phyloP scores from a whole-genome alignment of 1,284 basidiomycete genomes.

The Caloboletus firmus region DNA sequence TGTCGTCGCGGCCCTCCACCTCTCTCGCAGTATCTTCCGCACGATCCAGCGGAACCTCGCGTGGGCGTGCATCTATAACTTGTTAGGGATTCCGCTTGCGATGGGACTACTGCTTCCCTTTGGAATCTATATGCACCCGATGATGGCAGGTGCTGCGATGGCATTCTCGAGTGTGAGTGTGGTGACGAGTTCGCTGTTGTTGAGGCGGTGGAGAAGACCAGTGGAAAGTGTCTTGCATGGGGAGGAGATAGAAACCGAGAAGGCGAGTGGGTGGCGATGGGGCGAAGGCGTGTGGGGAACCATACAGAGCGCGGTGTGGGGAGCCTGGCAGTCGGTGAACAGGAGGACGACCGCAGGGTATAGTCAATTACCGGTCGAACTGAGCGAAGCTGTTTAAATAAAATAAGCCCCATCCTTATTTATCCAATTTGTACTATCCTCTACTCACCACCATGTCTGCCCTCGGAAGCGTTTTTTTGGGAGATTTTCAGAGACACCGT shows the following conservation, averaged over 20 bases:
- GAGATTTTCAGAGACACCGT: conserved; percentile 64
- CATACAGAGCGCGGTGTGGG: conserved; percentile 38
- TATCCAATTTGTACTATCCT: background rate
- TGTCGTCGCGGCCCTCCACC: conserved; percentile 92
- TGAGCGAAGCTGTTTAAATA: conserved; percentile 43
- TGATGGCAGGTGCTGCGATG: conserved; percentile 98
- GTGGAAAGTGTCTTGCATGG: conserved; percentile 66
- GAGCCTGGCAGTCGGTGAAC: conserved; percentile 42
- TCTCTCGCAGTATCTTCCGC: conserved; percentile 85
- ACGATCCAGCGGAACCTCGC: conserved; percentile 89
- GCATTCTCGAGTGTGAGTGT: conserved; percentile 97
- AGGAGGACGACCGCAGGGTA: conserved; percentile 53
- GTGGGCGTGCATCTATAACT: conserved; percentile 94
- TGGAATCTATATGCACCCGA: conserved; percentile 92
- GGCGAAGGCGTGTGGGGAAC: conserved; percentile 42
- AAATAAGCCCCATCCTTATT: background rate
- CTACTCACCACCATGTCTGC: conserved; percentile 42
- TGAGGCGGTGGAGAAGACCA: conserved; percentile 86
- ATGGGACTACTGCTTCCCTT: conserved; percentile 96
- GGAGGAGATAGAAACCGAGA: conserved; percentile 40
- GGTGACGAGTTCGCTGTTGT: conserved; percentile 83
- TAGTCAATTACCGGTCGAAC: conserved; percentile 68
- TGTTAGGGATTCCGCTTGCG: conserved; percentile 95
- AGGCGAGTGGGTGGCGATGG: conserved; percentile 19
- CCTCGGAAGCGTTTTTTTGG: conserved; percentile 74